A percentile compares a stretch with the other conserved stretches of the same genome.
Evolutionary conservation across 345 rosid genomes (phyloP).

Genomic region (Lepidium africanum): DNA sequence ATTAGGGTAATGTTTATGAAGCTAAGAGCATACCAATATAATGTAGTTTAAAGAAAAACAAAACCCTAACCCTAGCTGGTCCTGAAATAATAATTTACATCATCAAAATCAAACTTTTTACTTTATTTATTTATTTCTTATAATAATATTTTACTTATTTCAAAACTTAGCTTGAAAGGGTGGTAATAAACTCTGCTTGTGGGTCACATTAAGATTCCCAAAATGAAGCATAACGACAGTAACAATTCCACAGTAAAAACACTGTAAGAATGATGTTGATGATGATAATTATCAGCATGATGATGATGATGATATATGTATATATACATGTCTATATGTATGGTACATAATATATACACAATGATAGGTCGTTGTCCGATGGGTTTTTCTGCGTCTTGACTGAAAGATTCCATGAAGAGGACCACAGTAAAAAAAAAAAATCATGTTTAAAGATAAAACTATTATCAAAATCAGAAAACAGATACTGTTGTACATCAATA

Average conservation of each 20-base stretch:
- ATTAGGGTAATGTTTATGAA: slow-evolving; percentile 15
- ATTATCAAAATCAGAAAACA: not conserved
- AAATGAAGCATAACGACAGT: slow-evolving; percentile 27
- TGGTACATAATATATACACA: slow-evolving; percentile 5
- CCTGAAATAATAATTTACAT: not conserved
- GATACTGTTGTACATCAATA: slow-evolving; percentile 1
- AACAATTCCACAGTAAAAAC: slow-evolving; percentile 23
- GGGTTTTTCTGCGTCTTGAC: slow-evolving; percentile 31
- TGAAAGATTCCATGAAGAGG: slow-evolving; percentile 35
- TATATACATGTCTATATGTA: slow-evolving; percentile 2
- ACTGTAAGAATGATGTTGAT: slow-evolving; percentile 17
- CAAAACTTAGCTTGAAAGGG: slow-evolving; percentile 28
- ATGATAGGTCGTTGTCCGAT: slow-evolving; percentile 31
- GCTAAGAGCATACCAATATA: not conserved
- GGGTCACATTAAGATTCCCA: slow-evolving; percentile 32
- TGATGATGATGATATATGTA: not conserved
- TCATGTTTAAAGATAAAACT: not conserved
- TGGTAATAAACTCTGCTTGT: slow-evolving; percentile 28
- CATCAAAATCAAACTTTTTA: not conserved
- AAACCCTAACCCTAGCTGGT: slow-evolving; percentile 22
- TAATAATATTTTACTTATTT: slow-evolving; percentile 1
- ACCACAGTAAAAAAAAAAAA: slow-evolving; percentile 22
- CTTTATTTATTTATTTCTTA: not conserved
- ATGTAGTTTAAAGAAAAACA: not conserved
- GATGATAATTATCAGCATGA: not conserved